Evolutionary conservation across 192 early-diverging fungal species (phyloP).

Genomic region (Backusella tuberculispora): DNA sequence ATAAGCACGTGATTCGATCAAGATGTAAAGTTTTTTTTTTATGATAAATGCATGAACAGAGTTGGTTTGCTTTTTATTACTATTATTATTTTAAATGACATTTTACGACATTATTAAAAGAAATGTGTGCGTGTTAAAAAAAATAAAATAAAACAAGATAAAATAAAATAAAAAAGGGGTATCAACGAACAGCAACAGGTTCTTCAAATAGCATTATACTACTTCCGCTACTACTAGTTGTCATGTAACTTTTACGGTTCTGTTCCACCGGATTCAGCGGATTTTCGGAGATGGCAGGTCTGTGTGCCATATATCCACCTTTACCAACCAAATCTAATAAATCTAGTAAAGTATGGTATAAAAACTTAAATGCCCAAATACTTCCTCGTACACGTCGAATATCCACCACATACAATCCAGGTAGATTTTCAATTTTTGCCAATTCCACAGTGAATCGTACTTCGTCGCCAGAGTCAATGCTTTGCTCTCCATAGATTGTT

Average conservation of each 20-base stretch:
- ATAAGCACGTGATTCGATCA: neutral
- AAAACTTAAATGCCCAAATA: constrained; percentile 78
- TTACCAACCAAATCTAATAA: constrained; percentile 51
- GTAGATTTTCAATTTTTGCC: constrained; percentile 89
- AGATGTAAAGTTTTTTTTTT: constrained; percentile 6
- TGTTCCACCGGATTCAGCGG: constrained; percentile 4
- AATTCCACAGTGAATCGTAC: constrained; percentile 88
- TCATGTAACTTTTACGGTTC: constrained; percentile 19
- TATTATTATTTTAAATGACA: neutral
- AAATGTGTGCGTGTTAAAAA: neutral
- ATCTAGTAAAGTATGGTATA: constrained; percentile 66
- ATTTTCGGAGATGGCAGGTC: neutral
- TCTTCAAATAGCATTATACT: constrained; percentile 19
- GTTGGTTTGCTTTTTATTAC: constrained; percentile 9
- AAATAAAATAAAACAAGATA: no score
- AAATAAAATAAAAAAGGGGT: constrained; percentile 8
- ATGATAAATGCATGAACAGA: constrained; percentile 11
- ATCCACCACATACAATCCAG: constrained; percentile 75
- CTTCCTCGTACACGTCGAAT: constrained; percentile 74
- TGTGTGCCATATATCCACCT: constrained; percentile 35
- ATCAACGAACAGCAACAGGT: constrained; percentile 11
- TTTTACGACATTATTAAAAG: neutral
- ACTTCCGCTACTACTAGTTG: constrained; percentile 21
- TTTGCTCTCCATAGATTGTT: constrained; percentile 57
- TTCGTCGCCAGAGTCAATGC: constrained; percentile 72